Base-by-base conservation (phyloP, 495 filamentous ascomycete species). In the Tuber umbilicatum region DNA sequence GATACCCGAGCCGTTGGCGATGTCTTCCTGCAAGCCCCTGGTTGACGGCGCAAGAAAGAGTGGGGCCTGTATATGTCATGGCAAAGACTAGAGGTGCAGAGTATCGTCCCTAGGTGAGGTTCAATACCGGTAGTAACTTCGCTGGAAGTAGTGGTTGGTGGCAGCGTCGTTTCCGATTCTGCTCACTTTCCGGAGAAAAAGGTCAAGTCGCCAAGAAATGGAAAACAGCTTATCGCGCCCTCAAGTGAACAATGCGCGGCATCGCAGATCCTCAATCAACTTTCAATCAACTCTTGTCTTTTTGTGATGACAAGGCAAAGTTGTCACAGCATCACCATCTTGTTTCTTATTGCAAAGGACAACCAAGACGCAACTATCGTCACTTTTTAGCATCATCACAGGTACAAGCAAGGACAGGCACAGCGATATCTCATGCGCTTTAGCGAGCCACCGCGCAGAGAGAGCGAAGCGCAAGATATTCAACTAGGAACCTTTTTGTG, bases 11-110 rank as follows among this genome's bases (percentile, higher is more conserved):
- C 71, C 69, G 75, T 72, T 78, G 35, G 55, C n/a, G 27, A 55
- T 76, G 72, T 23, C 42, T 35, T 69, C 40, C 70, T 77, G 76
- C 70, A 77, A 78, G 75, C 69, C 69, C 74, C 75, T 78, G 38
- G 75, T 67, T 70, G 38, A 72, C 12, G 55, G 55, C 47, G 60
- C 73, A 74, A 78, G 72, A 78, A 64, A 64, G 55, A 27, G 55
- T 5, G 77, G 76, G 75, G 71, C 77, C 72, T 79, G 77, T 75
- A 78, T 79, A 79, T 78, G 75, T 71, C 75, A 74, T 74, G 42
- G 76, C 70, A 70, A 72, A 64, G 55, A 31, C 55, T 16, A 64
- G 55, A 31, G 50, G 50, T 60, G n/a, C 50, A 31, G 31, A n/a
- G 10, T 27, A 60, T 60, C n/a, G n/a, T n/a, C 50, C 12, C 50